A percentile compares a stretch with the other conserved stretches of the same genome.
These are phyloP conservation scores for Colletotrichum sp. DNA, from an alignment of 2,329 filamentous ascomycete species.

Conservation along the genomic window DNA sequence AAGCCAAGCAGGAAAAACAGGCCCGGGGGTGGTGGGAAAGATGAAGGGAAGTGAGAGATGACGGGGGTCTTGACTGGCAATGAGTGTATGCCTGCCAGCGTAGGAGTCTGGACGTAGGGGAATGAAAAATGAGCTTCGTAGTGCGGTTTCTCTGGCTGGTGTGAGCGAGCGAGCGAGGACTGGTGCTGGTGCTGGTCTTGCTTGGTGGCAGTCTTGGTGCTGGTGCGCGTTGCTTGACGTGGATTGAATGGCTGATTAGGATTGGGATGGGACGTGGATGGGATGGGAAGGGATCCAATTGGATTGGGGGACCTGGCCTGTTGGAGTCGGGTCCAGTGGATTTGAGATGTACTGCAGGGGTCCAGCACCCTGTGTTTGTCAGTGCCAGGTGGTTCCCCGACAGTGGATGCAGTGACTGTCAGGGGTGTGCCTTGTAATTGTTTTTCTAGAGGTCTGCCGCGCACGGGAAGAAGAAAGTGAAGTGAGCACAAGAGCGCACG, in stretches of 20 bases:
- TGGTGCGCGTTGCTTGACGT: not conserved
- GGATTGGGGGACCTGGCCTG: not conserved
- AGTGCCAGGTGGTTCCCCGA: constrained; percentile 10
- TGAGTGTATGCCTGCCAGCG: not conserved
- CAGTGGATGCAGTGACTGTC: not conserved
- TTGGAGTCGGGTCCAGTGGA: not conserved
- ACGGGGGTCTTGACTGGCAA: not conserved
- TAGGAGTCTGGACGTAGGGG: not conserved
- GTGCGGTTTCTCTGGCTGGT: not conserved
- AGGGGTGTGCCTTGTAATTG: not conserved
- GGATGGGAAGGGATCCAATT: not conserved
- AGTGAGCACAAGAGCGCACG: not conserved
- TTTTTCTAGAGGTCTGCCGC: not conserved
- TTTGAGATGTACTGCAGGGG: constrained; percentile 13
- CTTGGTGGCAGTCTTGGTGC: not conserved
- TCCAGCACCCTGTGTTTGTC: constrained; percentile 9
- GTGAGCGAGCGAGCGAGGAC: not conserved
- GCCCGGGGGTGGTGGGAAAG: not conserved
- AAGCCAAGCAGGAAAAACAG: not conserved
- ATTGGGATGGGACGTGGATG: not conserved
- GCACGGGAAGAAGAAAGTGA: not conserved
- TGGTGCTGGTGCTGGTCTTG: not conserved
- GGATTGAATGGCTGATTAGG: not conserved
- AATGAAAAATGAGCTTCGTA: not conserved
- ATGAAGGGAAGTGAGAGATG: not conserved